Base-by-base conservation (phyloP, 148 eudicot species). In the Vaccinium myrtillus region DNA sequence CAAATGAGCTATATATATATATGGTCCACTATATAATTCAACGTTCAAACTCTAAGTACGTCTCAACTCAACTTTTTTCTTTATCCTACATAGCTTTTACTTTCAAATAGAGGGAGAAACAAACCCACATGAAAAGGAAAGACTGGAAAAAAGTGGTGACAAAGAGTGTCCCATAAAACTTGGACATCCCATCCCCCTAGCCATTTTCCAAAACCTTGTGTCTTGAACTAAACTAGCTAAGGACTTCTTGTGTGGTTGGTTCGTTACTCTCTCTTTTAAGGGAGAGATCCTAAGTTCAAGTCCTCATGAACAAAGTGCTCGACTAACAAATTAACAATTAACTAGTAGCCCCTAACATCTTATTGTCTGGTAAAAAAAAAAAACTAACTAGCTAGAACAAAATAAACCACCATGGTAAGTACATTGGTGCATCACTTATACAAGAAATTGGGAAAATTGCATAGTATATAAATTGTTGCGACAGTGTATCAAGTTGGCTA, bases 131-230 rank as follows among this genome's bases (percentile, higher is more conserved):
- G 77, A 73, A 73, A 73, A 30, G 43, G 56, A 67, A 81, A 81
- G 75, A 65, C 8, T 65, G 49, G 59, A 25, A 81, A 76, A 81
- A 81, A 69, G 83, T 50, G 16, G 67, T 58, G 83, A 81, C 27
- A 32, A 61, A 11, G 18, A 65, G 5, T 65, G 83, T 49, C 83
- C 61, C 46, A 16, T 49, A 25, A 67, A 67, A 7, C 43, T 48
- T 2, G 46, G 46, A 5, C 46, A 43, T 43, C 46, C 46, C 46
- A 43, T 43, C 6, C 46, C 46, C 0, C 46, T 43, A 43, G 46
- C 46, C 46, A 43, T 5, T 43, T 43, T 43, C 46, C 46, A 43
- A 43, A 43, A 43, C 46, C 46, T 43, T 43, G 0, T 43, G 46
- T 5, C 46, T 43, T 43, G 46, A 43, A 43, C 46, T 43, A 43